A percentile compares a stretch with the other conserved stretches of the same genome.
These are phyloP conservation scores for Penicillium sp. DNA, from an alignment of 2,329 filamentous ascomycete species.

Conservation along the genomic window DNA sequence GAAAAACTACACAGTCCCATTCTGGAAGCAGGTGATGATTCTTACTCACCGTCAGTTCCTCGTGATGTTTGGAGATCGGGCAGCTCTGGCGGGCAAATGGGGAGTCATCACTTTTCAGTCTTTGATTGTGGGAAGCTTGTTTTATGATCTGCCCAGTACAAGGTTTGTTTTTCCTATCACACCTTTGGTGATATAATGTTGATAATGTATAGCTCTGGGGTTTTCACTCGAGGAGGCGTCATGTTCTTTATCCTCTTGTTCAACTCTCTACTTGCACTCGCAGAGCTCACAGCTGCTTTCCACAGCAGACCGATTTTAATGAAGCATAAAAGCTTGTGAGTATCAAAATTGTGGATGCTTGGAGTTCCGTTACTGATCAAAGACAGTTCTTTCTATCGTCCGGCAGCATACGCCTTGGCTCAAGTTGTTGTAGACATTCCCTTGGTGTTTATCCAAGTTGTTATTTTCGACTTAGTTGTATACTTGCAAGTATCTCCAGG, in stretches of 20 bases:
- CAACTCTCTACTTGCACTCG: slow-evolving; percentile 62
- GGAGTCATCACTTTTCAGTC: slow-evolving; percentile 48
- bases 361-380: slow-evolving; percentile 6
- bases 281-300: slow-evolving; percentile 63
- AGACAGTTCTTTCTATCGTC: slow-evolving; percentile 61
- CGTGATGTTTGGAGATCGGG: slow-evolving; percentile 56
- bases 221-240: slow-evolving; percentile 61
- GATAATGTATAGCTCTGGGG: slow-evolving; percentile 43
- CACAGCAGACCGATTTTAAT: slow-evolving; percentile 64
- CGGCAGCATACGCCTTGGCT: slow-evolving; percentile 59
- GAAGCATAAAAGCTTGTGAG: slow-evolving; percentile 67
- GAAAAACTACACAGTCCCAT: slow-evolving; percentile 56
- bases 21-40: slow-evolving; percentile 51
- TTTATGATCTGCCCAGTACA: slow-evolving; percentile 56
- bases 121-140: slow-evolving; percentile 51
- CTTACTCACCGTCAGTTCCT: slow-evolving; percentile 57
- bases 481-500: slow-evolving; percentile 50
- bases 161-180: slow-evolving; percentile 24
- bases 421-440: slow-evolving; percentile 61
- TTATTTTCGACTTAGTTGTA: slow-evolving; percentile 60
- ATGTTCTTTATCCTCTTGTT: slow-evolving; percentile 65
- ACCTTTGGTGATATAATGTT: background rate
- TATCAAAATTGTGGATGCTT: background rate
- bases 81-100: slow-evolving; percentile 54
- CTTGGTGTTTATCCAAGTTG: slow-evolving; percentile 57